Conservation (phyloP, 768 basidiomycete genomes). For the Boletus rex-veris region DNA sequence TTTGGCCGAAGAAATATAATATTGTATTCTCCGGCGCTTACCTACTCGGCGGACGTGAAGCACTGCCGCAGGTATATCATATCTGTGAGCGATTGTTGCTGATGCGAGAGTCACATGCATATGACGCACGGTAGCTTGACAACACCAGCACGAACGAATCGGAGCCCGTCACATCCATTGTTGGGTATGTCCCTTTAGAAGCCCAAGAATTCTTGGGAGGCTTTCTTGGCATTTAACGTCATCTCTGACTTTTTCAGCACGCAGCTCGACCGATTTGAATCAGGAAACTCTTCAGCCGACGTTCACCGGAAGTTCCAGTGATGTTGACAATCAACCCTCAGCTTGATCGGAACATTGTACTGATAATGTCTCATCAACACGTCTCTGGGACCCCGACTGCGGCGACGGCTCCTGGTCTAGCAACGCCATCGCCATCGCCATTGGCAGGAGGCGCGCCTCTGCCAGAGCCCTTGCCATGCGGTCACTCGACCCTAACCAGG, state of each 20-base stretch:
- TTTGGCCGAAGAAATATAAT: conserved; percentile 1
- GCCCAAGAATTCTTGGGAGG: too few species aligned
- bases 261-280: background rate
- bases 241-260: background rate
- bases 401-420: background rate
- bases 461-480: background rate
- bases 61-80: background rate
- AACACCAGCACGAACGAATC: too few species aligned
- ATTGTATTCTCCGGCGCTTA: background rate
- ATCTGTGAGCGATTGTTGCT: background rate
- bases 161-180: too few species aligned
- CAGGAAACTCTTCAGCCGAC: background rate
- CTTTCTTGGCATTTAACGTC: too few species aligned
- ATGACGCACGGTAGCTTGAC: background rate
- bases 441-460: background rate
- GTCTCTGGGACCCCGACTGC: background rate
- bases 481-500: background rate
- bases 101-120: too few species aligned
- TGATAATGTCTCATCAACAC: background rate
- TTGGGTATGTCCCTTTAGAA: too few species aligned
- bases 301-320: background rate
- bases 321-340: background rate
- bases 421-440: background rate
- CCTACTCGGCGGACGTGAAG: too few species aligned
- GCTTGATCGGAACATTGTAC: background rate